phyloP scores from a whole-genome alignment of 108 stramenopile species.

The Cyclotella choctawhatcheeana region DNA sequence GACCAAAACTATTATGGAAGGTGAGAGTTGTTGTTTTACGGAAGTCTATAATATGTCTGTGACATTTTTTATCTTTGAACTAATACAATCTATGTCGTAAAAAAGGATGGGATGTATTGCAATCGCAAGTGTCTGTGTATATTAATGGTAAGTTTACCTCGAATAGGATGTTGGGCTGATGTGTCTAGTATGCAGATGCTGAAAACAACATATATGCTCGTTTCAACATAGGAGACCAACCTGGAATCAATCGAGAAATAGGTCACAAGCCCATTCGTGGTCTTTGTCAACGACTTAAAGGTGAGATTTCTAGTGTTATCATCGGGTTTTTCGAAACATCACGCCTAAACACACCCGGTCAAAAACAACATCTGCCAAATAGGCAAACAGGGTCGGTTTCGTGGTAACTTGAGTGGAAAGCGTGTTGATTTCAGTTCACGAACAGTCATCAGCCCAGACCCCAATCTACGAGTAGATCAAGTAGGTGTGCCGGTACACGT shows the following conservation, averaged over 20 bases:
- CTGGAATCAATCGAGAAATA: constrained; percentile 90
- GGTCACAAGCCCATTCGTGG: constrained; percentile 95
- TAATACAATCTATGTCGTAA: no score
- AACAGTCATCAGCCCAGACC: constrained; percentile 99
- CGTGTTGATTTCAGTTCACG: constrained; percentile 98
- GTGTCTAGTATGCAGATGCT: neutral
- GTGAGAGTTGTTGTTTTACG: neutral
- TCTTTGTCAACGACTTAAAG: constrained; percentile 96
- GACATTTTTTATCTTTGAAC: no score
- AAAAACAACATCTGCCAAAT: neutral
- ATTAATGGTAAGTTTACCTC: constrained; percentile 91
- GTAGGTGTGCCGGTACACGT: constrained; percentile 97
- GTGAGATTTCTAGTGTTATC: constrained; percentile 36
- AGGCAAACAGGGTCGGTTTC: constrained; percentile 94
- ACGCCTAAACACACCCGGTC: neutral
- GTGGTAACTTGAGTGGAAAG: constrained; percentile 98
- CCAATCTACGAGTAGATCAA: constrained; percentile 92
- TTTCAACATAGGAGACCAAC: constrained; percentile 30
- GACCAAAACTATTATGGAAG: constrained; percentile 92
- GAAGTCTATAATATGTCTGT: neutral
- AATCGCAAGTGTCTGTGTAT: constrained; percentile 95
- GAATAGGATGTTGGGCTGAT: neutral
- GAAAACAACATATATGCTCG: neutral
- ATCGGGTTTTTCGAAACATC: no score
- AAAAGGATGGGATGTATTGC: constrained; percentile 97